phyloP scores from a whole-genome alignment of 2,329 filamentous ascomycete species.

The Colletotrichum orbiculare region DNA sequence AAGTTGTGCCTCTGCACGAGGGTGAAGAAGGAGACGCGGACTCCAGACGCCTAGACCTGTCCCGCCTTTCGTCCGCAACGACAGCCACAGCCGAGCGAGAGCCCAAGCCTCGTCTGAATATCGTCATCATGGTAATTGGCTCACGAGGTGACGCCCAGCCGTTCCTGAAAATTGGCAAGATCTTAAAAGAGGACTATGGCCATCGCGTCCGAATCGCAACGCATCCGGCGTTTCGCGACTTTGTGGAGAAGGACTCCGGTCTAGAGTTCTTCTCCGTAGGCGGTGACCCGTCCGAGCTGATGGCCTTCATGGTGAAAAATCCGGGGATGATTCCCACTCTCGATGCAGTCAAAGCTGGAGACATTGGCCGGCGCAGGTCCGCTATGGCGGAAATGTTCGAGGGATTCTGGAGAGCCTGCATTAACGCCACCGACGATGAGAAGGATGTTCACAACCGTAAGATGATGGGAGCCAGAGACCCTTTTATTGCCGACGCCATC shows the following conservation, averaged over 20 bases:
- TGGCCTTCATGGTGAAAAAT: conserved; percentile 92
- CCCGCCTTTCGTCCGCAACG: conserved; percentile 45
- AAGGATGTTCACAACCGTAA: conserved; percentile 69
- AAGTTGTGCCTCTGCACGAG: conserved; percentile 54
- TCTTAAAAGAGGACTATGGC: conserved; percentile 76
- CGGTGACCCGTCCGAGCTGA: conserved; percentile 82
- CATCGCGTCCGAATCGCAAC: conserved; percentile 84
- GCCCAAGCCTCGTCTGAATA: conserved; percentile 70
- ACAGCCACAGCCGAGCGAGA: conserved; percentile 44
- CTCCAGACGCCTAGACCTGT: conserved; percentile 21
- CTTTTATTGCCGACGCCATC: conserved; percentile 81
- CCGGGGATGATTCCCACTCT: conserved; percentile 80
- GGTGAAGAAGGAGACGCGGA: conserved; percentile 44
- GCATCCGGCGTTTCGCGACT: conserved; percentile 80
- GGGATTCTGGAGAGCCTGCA: conserved; percentile 83
- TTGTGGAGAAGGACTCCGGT: conserved; percentile 77
- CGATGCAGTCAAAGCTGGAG: conserved; percentile 77
- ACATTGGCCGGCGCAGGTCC: conserved; percentile 73
- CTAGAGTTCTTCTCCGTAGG: conserved; percentile 86
- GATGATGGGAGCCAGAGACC: conserved; percentile 71
- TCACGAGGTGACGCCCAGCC: conserved; percentile 84
- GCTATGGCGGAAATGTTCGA: conserved; percentile 86
- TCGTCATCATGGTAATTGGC: conserved; percentile 87
- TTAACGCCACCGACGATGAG: conserved; percentile 78
- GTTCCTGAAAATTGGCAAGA: conserved; percentile 79